Percentiles rank a stretch among this genome's conserved stretches.
These are phyloP conservation scores for Emmonsia crescens DNA, from an alignment of 2,329 filamentous ascomycete genomes.

Conservation along the genomic window DNA sequence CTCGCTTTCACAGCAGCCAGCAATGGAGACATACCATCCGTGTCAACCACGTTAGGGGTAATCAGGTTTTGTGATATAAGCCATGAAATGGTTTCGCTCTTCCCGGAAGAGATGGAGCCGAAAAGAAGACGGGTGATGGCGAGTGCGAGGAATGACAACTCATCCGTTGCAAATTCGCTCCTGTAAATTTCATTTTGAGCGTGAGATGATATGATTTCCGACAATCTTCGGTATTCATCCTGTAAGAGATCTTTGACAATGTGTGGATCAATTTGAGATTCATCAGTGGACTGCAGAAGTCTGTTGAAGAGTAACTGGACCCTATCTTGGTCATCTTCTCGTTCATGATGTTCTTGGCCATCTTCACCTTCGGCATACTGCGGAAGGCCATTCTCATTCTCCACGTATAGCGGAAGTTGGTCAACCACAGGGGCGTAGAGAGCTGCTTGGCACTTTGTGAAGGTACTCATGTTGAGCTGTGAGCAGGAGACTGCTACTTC, in stretches of 20 bases:
- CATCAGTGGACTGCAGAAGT: not conserved
- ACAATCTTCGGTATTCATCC: not conserved
- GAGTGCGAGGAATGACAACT: not conserved
- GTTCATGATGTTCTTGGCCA: not conserved
- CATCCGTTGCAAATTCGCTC: not conserved
- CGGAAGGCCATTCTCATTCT: not conserved
- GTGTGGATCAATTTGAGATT: not conserved
- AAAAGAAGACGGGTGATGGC: not conserved
- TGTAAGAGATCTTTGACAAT: not conserved
- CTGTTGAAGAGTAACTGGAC: not conserved
- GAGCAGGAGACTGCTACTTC: not conserved
- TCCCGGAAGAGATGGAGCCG: not conserved
- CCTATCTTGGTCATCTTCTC: not conserved
- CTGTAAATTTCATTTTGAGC: not conserved
- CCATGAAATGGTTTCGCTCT: conserved; percentile 2
- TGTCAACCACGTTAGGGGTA: not conserved
- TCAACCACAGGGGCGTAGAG: not conserved
- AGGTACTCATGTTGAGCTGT: not conserved
- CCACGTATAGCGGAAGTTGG: not conserved
- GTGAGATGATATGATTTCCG: not conserved
- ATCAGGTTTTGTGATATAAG: not conserved
- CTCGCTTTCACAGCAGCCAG: conserved; percentile 1
- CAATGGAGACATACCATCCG: conserved; percentile 1
- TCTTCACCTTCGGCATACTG: not conserved
- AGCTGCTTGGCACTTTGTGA: not conserved